Evolutionary conservation across 495 filamentous ascomycete genomes (phyloP), one percentile per base, ranked within the genome.

Genomic region (Glarea lozoyensis): DNA sequence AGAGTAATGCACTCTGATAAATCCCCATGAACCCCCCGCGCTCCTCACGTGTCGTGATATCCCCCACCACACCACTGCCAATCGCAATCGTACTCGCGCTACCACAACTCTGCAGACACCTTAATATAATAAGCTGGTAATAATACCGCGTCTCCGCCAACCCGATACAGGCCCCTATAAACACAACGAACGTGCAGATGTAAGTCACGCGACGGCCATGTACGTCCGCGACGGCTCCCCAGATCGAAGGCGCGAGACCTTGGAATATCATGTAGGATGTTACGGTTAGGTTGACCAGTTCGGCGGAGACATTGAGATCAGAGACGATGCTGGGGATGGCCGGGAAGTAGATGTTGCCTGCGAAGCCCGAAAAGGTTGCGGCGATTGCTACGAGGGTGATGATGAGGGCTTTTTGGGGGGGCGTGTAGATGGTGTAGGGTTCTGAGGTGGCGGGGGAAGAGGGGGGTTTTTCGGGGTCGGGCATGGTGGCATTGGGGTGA

Each of bases 141-240:
- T 63, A 21, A 69, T 61, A 35, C 78, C 72, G 20, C 81, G 54
- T 11, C 75, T 76, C 0, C 82, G 60, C 0, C 77, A 80, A 21
- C 82, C 66, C 48, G 77, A 78, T 27, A 79, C 78, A 37, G 59
- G 62, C 2, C 75, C 52, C 48, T 81, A 84, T 16, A 82, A 66
- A 40, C 57, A 33, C 37, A 82, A 76, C n/a, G 64, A 61, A 11
- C 78, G 48, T 43, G 27, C 21, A 21, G 31, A 5, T n/a, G 25
- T 0, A 82, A 1, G 72, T 72, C 0, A 71, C 73, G 20, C 79
- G 58, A 16, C 79, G 63, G 11, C 80, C 79, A 3, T 65, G 58
- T 7, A 56, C 61, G 49, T 84, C 78, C 11, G 71, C 70, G 10
- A 82, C 65, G 33, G 75, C 71, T 1, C 78, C 79, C 43, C 74